These are phyloP conservation scores for Mrakia hoshinonis DNA, from an alignment of 768 basidiomycete genomes.

Conservation along the genomic window DNA sequence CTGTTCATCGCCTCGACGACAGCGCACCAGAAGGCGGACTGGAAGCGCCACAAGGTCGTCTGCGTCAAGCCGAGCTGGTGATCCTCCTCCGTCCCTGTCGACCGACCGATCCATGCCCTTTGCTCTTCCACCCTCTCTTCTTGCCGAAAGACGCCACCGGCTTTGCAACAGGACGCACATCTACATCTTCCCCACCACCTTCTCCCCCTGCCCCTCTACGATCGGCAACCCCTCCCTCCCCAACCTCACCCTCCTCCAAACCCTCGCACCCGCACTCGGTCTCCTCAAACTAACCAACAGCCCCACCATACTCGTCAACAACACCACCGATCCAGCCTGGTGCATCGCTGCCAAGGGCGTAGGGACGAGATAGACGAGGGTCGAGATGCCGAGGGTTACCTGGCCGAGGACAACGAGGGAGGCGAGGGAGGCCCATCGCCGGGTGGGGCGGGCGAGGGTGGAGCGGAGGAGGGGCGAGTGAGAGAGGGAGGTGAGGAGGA, in stretches of 20 bases:
- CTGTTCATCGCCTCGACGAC: too few species aligned
- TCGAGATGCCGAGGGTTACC: constrained; percentile 65
- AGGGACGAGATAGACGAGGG: constrained; percentile 85
- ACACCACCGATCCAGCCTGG: constrained; percentile 51
- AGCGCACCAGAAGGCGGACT: too few species aligned
- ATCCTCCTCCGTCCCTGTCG: too few species aligned
- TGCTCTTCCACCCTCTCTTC: too few species aligned
- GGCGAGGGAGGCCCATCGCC: constrained; percentile 31
- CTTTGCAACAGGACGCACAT: too few species aligned
- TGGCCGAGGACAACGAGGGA: constrained; percentile 49
- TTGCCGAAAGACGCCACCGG: too few species aligned
- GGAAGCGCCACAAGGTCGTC: too few species aligned
- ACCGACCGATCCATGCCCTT: too few species aligned
- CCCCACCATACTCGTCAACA: constrained; percentile 9
- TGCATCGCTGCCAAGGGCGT: constrained; percentile 84
- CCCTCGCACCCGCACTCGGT: constrained; percentile 9
- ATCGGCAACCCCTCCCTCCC: too few species aligned
- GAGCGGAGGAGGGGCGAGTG: constrained; percentile 30
- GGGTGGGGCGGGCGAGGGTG: constrained; percentile 30
- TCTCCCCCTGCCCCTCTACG: too few species aligned
- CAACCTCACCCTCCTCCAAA: background rate
- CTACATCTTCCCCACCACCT: background rate
- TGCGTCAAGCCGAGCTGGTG: too few species aligned
- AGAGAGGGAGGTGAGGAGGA: constrained; percentile 39
- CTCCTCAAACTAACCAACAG: constrained; percentile 11